Conservation (phyloP, 805 yeast genomes). For the Suhomyces pyralidae region DNA sequence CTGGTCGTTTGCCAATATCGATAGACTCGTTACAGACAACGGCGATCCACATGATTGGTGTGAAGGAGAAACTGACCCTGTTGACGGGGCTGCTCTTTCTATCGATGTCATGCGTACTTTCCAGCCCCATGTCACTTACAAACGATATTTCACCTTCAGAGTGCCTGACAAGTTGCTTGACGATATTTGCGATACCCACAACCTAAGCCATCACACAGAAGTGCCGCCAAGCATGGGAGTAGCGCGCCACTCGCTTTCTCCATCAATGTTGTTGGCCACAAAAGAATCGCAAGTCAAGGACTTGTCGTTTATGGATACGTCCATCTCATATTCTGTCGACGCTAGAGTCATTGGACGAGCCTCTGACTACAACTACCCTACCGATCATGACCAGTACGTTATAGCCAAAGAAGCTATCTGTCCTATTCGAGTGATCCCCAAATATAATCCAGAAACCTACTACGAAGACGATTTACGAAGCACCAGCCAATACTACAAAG, state of each 20-base stretch:
- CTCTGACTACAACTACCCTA: conserved; percentile 26
- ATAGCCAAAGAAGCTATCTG: conserved; percentile 31
- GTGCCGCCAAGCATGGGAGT: conserved; percentile 39
- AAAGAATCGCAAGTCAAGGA: conserved; percentile 26
- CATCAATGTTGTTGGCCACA: conserved; percentile 23
- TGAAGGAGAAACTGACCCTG: conserved; percentile 43
- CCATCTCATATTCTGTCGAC: conserved; percentile 33
- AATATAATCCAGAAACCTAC: conserved; percentile 19
- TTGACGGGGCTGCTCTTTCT: conserved; percentile 33
- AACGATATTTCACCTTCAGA: conserved; percentile 40
- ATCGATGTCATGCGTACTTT: conserved; percentile 36
- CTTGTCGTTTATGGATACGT: conserved; percentile 34
- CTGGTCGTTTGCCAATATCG: conserved; percentile 44
- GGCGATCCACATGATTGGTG: conserved; percentile 40
- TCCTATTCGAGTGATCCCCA: conserved; percentile 37
- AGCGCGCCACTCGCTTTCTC: conserved; percentile 21
- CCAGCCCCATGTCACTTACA: conserved; percentile 38
- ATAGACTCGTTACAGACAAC: conserved; percentile 30
- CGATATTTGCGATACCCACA: conserved; percentile 37
- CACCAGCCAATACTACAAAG: conserved; percentile 27
- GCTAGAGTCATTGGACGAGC: conserved; percentile 43
- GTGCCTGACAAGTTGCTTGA: conserved; percentile 41
- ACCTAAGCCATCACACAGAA: conserved; percentile 31
- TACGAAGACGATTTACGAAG: conserved; percentile 15
- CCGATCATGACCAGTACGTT: conserved; percentile 31